Percentiles rank a stretch among this genome's conserved stretches.
phyloP scores from a whole-genome alignment of 495 filamentous ascomycete genomes.

The Trichoderma parareesei region DNA sequence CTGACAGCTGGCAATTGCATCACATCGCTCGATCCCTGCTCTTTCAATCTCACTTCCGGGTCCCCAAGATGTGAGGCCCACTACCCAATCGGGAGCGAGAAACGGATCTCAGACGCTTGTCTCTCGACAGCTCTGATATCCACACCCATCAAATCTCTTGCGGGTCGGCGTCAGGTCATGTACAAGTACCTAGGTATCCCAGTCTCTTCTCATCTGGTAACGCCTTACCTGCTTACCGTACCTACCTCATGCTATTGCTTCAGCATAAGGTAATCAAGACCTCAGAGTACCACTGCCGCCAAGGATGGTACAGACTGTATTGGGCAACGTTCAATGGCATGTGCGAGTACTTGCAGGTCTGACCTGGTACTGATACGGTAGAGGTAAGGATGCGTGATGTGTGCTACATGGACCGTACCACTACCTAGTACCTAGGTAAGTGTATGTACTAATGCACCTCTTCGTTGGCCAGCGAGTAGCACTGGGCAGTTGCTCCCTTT shows the following conservation, averaged over 20 bases:
- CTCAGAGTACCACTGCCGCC: too few species aligned
- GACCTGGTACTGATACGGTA: not conserved
- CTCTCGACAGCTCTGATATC: constrained; percentile 5
- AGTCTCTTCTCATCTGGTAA: not conserved
- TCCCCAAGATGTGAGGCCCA: not conserved
- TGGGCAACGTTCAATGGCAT: not conserved
- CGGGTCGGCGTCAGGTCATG: not conserved
- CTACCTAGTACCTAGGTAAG: not conserved
- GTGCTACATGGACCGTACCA: not conserved
- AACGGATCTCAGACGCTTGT: not conserved
- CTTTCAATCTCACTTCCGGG: constrained; percentile 6
- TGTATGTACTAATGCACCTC: too few species aligned
- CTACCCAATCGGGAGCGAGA: not conserved
- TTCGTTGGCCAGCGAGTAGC: too few species aligned
- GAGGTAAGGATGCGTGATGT: not conserved
- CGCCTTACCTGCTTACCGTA: not conserved
- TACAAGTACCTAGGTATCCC: not conserved
- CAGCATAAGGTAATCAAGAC: too few species aligned
- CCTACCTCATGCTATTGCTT: not conserved
- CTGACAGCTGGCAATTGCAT: constrained; percentile 10
- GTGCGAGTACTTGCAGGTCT: not conserved
- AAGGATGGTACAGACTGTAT: too few species aligned
- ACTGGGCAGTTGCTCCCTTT: too few species aligned
- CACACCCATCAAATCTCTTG: constrained; percentile 1
- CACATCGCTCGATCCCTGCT: constrained; percentile 3